Evolutionary conservation across 768 basidiomycete genomes (phyloP).

Genomic region (Rossbeevera mucosa): DNA sequence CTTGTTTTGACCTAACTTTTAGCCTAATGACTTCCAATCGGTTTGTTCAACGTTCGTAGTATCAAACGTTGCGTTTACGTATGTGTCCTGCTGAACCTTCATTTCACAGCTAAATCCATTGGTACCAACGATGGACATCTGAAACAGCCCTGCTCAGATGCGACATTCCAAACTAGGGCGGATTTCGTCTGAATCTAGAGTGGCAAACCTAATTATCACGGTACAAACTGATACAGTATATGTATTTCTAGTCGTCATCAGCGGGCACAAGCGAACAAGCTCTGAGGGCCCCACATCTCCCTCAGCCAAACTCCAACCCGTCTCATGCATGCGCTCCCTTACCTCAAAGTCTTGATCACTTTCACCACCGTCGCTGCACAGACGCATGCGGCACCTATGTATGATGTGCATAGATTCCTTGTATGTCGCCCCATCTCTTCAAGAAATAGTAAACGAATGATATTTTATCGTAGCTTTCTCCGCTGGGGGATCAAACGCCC

Average conservation of each 20-base stretch:
- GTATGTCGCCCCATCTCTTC: neutral
- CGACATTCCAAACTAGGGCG: too few species aligned
- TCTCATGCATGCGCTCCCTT: neutral
- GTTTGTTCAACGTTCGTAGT: too few species aligned
- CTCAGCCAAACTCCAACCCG: neutral
- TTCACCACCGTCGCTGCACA: neutral
- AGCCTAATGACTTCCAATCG: too few species aligned
- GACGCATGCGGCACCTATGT: neutral
- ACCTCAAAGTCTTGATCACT: neutral
- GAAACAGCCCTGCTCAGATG: too few species aligned
- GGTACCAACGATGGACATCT: too few species aligned
- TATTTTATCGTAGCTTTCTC: neutral
- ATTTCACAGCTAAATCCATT: too few species aligned
- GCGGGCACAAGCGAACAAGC: neutral
- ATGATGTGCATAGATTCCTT: neutral
- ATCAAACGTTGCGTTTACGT: too few species aligned
- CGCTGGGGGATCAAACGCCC: neutral
- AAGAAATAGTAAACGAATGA: neutral
- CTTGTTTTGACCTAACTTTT: conserved; percentile 22
- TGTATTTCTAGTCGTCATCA: neutral
- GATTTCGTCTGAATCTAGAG: too few species aligned
- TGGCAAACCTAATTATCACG: too few species aligned
- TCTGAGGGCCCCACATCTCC: neutral
- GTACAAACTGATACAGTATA: too few species aligned
- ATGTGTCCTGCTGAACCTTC: too few species aligned